phyloP scores from a whole-genome alignment of 2,329 filamentous ascomycete genomes.

The Ophiosphaerella korrae region DNA sequence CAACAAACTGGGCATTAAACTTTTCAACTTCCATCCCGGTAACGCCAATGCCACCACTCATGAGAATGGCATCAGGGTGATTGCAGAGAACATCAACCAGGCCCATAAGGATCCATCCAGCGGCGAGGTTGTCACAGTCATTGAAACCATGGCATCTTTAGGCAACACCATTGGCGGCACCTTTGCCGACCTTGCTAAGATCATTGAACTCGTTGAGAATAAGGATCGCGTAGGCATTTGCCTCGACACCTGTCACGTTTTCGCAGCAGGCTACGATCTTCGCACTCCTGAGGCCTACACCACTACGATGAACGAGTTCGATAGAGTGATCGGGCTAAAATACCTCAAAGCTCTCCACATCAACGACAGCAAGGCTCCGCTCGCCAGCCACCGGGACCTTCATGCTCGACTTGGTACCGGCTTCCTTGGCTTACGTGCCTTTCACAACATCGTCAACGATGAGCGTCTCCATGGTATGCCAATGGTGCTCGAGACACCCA shows the following conservation, averaged over 20 bases:
- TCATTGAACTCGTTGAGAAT: slow-evolving; percentile 79
- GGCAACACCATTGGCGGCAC: slow-evolving; percentile 85
- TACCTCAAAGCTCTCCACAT: slow-evolving; percentile 88
- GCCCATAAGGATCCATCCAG: slow-evolving; percentile 73
- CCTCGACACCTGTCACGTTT: slow-evolving; percentile 95
- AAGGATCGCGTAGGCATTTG: slow-evolving; percentile 89
- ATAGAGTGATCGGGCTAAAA: slow-evolving; percentile 73
- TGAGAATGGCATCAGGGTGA: slow-evolving; percentile 73
- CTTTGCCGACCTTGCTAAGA: slow-evolving; percentile 84
- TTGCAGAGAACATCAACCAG: slow-evolving; percentile 81
- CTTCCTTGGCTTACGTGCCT: slow-evolving; percentile 86
- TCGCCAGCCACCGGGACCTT: slow-evolving; percentile 80
- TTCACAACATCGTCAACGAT: slow-evolving; percentile 90
- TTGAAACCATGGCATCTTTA: slow-evolving; percentile 91
- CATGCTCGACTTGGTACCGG: slow-evolving; percentile 97
- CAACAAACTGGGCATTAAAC: slow-evolving; percentile 78
- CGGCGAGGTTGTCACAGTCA: slow-evolving; percentile 74
- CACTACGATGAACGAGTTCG: slow-evolving; percentile 75
- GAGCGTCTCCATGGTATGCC: slow-evolving; percentile 76
- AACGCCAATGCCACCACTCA: slow-evolving; percentile 71
- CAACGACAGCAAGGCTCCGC: slow-evolving; percentile 93
- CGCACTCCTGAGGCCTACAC: slow-evolving; percentile 75
- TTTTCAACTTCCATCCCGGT: slow-evolving; percentile 99
- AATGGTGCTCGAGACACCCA: slow-evolving; percentile 96
- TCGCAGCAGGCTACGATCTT: slow-evolving; percentile 91